Conservation (phyloP, 2,329 filamentous ascomycete genomes). For the Emmonsia crescens region DNA sequence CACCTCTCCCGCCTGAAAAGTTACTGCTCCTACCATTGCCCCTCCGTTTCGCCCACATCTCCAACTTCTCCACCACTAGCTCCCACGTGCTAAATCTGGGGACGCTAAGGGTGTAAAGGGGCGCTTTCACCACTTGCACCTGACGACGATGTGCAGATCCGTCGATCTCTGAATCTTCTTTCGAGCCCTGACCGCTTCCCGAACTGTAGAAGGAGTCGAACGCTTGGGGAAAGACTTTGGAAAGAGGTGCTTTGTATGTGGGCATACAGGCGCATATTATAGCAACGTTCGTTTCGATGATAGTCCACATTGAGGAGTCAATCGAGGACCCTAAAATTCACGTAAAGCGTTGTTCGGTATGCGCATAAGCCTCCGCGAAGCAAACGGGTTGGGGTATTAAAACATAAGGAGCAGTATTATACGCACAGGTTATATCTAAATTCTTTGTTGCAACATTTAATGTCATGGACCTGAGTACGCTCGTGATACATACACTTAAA, state of each 20-base stretch:
- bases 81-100: background rate
- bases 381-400: background rate
- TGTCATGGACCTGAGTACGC: conserved; percentile 25
- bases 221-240: conserved; percentile 13
- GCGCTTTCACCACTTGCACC: background rate
- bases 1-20: background rate
- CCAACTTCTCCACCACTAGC: background rate
- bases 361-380: background rate
- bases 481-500: conserved; percentile 20
- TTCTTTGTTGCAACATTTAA: conserved; percentile 8
- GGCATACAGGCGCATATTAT: conserved; percentile 31
- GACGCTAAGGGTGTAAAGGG: background rate
- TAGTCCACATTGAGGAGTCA: conserved; percentile 21
- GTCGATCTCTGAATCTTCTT: background rate
- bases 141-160: background rate
- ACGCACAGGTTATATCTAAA: background rate
- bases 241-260: conserved; percentile 21
- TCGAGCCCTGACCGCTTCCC: background rate
- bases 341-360: background rate
- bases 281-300: conserved; percentile 26
- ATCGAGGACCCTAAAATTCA: background rate
- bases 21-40: background rate
- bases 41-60: background rate
- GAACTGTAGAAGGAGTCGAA: conserved; percentile 7
- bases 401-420: background rate